Evolutionary conservation across 345 rosid genomes (phyloP), one percentile per base, ranked within the genome.

Genomic region (Populus tremula): DNA sequence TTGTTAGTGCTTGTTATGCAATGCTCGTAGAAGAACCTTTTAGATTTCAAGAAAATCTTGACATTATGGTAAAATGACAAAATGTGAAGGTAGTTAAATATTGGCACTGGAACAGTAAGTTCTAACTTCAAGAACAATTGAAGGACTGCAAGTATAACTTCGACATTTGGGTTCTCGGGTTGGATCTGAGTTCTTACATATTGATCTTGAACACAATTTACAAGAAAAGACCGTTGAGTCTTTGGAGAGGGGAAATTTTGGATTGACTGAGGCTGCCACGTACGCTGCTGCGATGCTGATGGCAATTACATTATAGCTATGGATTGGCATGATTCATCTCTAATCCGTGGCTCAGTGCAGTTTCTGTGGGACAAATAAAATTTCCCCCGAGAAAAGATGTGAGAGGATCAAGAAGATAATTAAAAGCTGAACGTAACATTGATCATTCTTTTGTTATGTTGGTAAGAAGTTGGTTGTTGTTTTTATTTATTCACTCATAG

Each of bases 101-200:
- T 12, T 29, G 54, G 5, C 59, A 14, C 31, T 31, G 23, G 41
- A 59, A 29, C 8, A 14, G 14, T n/a, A 21, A 2, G 50, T 72
- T 72, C 14, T 56, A 36, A 47, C 0, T 71, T 10, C 41, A 29
- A 8, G 43, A 72, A 76, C 75, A 62, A 50, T 31, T 69, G 43
- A 70, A 39, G 17, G 72, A 71, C 49, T 12, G 73, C 81, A 62
- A 43, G 68, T 70, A 69, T 49, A 13, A 35, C 25, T 43, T 77
- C 74, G 56, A 43, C 62, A 39, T 38, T 53, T 65, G 75, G 71
- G 84, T 29, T 88, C 91, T 83, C 86, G 87, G 82, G 82, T 71
- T 67, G 70, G 82, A 82, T 76, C 76, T 62, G 41, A 9, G 63
- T 56, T 56, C 29, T 56, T 2, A 56, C 13, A 56, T 2, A 56